Percentiles rank a stretch among this genome's conserved stretches.
Conservation (phyloP, 2,329 filamentous ascomycete genomes). For the Geosmithia morbida region DNA sequence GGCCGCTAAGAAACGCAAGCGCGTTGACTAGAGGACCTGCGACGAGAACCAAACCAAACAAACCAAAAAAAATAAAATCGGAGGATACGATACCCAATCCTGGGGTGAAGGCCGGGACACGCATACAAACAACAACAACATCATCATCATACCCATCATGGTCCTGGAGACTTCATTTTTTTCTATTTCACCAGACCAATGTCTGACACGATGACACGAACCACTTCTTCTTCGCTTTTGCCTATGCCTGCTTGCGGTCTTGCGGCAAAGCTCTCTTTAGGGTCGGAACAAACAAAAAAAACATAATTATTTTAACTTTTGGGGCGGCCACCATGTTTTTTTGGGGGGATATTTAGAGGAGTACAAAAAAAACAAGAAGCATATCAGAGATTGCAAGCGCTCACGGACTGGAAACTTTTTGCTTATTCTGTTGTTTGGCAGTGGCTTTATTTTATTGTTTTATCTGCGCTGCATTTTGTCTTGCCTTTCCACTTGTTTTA, state of each 20-base stretch:
- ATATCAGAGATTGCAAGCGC: slow-evolving; percentile 1
- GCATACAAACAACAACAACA: too few relatives aligned
- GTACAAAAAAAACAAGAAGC: slow-evolving; percentile 1
- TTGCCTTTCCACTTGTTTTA: not conserved
- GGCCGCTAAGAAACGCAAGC: slow-evolving; percentile 57
- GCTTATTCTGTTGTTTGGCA: not conserved
- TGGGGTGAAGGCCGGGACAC: too few relatives aligned
- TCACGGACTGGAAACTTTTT: slow-evolving; percentile 1
- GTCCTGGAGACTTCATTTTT: too few relatives aligned
- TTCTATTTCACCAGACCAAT: slow-evolving; percentile 4
- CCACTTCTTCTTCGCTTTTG: slow-evolving; percentile 6
- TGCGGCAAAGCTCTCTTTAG: not conserved
- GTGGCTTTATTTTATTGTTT: not conserved
- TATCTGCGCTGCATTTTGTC: not conserved
- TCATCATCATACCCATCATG: too few relatives aligned
- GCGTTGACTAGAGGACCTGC: slow-evolving; percentile 36
- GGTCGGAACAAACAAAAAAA: not conserved
- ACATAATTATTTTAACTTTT: not conserved
- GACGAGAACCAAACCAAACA: not conserved
- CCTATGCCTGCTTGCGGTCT: not conserved
- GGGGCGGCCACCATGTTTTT: not conserved
- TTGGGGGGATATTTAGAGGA: slow-evolving; percentile 3
- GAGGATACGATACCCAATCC: not conserved
- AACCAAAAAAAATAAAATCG: not conserved
- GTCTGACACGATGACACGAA: slow-evolving; percentile 12